Base-by-base conservation (phyloP, 1,284 basidiomycete species). In the Cryptococcus depauperatus region DNA sequence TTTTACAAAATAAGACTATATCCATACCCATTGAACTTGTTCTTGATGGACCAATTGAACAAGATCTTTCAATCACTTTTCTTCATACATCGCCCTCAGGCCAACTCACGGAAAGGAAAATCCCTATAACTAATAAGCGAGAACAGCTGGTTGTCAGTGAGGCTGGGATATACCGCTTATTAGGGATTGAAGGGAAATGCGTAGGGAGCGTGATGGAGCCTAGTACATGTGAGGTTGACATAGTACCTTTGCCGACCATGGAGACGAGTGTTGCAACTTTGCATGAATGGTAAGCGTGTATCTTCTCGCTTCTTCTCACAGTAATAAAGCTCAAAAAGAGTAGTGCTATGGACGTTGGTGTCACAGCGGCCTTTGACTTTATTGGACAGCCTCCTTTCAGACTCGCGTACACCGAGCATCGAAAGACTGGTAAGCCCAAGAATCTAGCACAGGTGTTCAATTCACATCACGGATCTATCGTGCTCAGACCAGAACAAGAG, bases 271-370 rank as follows among this genome's bases (percentile, higher is more conserved):
- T 91, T 78, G 84, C 83, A 59, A 83, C 84, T 43, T 85, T 97
- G 55, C 85, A 92, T 57, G 93, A 91, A 73, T 90, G 88, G 87
- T 85, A 57, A 47, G 74, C n/a, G n/a, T n/a, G n/a, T n/a, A n/a
- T 33, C 32, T 33, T 14, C 5, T n/a, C 28, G 9, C 18, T 35
- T 19, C 18, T 35, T 37, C 14, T 3, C 21, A 9, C 34, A 14
- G 14, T 37, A 19, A 11, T 37, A 16, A 19, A 13, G 23, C 41
- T 44, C 44, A 59, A 25, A 52, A 37, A 61, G 26, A n/a, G 16
- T 57, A 96, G 91, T 65, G 90, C 89, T 28, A 89, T 91, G 11
- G 90, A 96, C 55, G 91, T 87, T 22, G 93, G 93, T 8, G 84
- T 93, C 41, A 84, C 84, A 22, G 88, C 87, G 5, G 80, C 83